These are phyloP conservation scores for Tympanopsis confertula DNA, from an alignment of 2,329 filamentous ascomycete species.

Conservation along the genomic window DNA sequence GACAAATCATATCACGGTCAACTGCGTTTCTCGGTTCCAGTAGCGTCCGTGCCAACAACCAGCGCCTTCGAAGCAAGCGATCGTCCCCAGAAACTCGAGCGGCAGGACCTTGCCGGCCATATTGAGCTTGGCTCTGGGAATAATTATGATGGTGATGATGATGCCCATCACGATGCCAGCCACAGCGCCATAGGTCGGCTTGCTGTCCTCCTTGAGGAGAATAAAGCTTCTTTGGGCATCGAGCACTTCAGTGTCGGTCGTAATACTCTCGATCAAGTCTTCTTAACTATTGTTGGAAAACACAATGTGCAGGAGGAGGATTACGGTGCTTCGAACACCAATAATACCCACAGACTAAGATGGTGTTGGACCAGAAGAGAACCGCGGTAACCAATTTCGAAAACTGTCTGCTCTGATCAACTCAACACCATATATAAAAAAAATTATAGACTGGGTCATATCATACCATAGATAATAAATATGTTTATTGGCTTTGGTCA, in stretches of 20 bases:
- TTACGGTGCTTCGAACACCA: no score
- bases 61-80: constrained; percentile 6
- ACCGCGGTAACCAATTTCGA: no score
- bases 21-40: constrained; percentile 69
- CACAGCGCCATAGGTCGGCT: constrained; percentile 52
- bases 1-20: constrained; percentile 74
- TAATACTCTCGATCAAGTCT: constrained; percentile 83
- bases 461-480: no score
- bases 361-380: no score
- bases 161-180: no score
- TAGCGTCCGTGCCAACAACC: constrained; percentile 19
- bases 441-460: no score
- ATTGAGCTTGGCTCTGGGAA: constrained; percentile 2
- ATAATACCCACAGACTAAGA: no score
- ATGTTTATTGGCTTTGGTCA: no score
- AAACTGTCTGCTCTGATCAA: no score
- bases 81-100: constrained; percentile 9
- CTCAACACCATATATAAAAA: no score
- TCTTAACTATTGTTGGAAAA: constrained; percentile 70
- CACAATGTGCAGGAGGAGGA: constrained; percentile 71
- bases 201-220: constrained; percentile 62
- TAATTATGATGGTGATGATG: constrained; percentile 7
- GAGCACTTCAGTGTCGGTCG: constrained; percentile 80
- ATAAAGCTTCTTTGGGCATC: constrained; percentile 57
- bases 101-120: background rate